phyloP scores from a whole-genome alignment of 768 basidiomycete species.

The Lentinula lateritia region DNA sequence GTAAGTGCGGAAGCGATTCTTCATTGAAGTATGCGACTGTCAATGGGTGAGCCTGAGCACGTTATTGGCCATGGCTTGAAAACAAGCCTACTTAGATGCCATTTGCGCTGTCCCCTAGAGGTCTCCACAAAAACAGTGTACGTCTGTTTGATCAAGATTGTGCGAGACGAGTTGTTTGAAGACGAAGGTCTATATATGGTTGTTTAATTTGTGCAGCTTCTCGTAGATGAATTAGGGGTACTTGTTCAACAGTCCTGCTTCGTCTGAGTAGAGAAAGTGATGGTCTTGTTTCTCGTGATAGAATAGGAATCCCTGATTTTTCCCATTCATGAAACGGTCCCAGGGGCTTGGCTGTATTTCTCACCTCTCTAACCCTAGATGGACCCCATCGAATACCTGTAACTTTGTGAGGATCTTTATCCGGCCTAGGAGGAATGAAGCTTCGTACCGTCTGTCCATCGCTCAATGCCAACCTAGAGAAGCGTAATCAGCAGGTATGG shows the following conservation, averaged over 20 bases:
- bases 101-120: constrained; percentile 63
- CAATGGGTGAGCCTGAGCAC: not conserved
- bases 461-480: constrained; percentile 66
- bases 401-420: not conserved
- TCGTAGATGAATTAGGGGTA: constrained; percentile 19
- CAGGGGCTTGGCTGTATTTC: constrained; percentile 7
- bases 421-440: not conserved
- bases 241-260: constrained; percentile 38
- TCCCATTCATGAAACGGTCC: constrained; percentile 2
- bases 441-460: constrained; percentile 69
- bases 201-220: not conserved
- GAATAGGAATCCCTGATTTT: constrained; percentile 64
- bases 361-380: constrained; percentile 71
- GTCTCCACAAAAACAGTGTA: constrained; percentile 76
- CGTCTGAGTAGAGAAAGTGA: constrained; percentile 29
- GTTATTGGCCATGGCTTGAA: constrained; percentile 14
- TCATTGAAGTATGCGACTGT: constrained; percentile 78
- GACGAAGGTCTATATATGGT: constrained; percentile 7
- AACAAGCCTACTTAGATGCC: constrained; percentile 56
- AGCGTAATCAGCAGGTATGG: not conserved
- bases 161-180: constrained; percentile 26
- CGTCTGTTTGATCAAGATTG: constrained; percentile 69
- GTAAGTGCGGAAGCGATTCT: constrained; percentile 55
- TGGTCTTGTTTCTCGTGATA: constrained; percentile 70
- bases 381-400: constrained; percentile 72